Base-by-base conservation (phyloP, 2,329 filamentous ascomycete species). In the Tolypocladium cylindrosporum region DNA sequence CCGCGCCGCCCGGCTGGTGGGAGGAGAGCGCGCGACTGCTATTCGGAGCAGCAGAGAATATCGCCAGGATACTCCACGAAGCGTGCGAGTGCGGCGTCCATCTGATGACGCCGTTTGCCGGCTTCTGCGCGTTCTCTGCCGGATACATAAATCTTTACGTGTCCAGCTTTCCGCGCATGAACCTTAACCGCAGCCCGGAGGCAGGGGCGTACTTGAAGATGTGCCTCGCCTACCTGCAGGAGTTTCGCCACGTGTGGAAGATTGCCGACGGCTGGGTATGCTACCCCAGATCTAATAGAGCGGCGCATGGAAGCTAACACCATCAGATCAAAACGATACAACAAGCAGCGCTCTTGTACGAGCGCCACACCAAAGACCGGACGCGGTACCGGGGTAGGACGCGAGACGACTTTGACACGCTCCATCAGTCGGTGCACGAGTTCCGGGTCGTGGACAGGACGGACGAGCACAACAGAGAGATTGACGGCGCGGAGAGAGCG, bases 71-170 rank as follows among this genome's bases (percentile, higher is more conserved):
- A 0, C 64, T 77, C 0, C 66, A 68, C n/a, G 74, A 76, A 16
- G 67, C 74, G 0, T 69, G 67, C 0, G 71, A 74, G 10, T 72
- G 69, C 5, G 72, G 70, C 0, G 69, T 71, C 0, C 67, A 70
- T 1, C 63, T 77, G 0, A 66, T 70, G 59, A 76, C 74, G 0
- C 76, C 75, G 0, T 78, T 77, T 57, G 68, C 74, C 0, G 76
- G 75, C 0, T 77, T 78, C n/a, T 77, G 75, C 56, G 72, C 72
- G 2, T 78, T 78, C 42, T 77, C 75, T 0, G 75, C 75, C 0
- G 74, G 72, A 1, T 74, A 73, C 4, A 68, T 77, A 54, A 77
- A 75, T 34, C 60, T 74, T 0, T 77, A 77, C 58, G 66, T 74
- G 2, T 67, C 65, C 4, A 56, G 64, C 4, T 78, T 76, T 34